Base-by-base conservation (phyloP, 441 rosid genomes). In the Jatropha multifida region DNA sequence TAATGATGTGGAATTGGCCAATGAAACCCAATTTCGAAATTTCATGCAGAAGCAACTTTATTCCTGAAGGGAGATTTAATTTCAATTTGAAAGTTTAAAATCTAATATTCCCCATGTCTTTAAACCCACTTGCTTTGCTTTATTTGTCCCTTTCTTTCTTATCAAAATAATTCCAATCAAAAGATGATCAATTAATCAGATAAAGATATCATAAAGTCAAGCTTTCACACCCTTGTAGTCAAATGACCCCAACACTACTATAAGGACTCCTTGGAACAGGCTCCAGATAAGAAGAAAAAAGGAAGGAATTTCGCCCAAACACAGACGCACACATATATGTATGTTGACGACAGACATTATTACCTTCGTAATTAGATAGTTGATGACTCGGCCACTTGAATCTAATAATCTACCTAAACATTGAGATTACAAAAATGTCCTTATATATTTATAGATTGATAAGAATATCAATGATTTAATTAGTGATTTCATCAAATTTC, bases 101-200 rank as follows among this genome's bases (percentile, higher is more conserved):
- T 20, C 10, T 48, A 67, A 74, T 63, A 62, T 67, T 67, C 67
- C 56, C 52, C 72, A 66, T 58, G 46, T 44, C 72, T 74, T 74
- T 74, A 67, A 46, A 44, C 46, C 71, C 38, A 67, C 42, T 56
- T 23, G 27, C 18, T 60, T 67, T 56, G 14, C 62, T 63, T 14
- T 7, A 5, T 32, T 54, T 51, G 37, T 73, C n/a, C 60, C 15
- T 15, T 20, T 18, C 41, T 65, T 65, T 62, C 9, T 8, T 27
- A 0, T 38, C 49, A 17, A 69, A 76, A 70, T 4, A 41, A 64
- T 32, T n/a, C 40, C 56, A 41, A 63, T 63, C 65, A 76, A 69
- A 61, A 18, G 38, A 15, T 66, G 4, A 56, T 59, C 32, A 64
- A 40, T 20, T 40, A 41, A 71, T 38, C 63, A 61, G 8, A 41